Percentiles rank a stretch among this genome's conserved stretches.
Evolutionary conservation across 2,329 filamentous ascomycete species (phyloP).

Genomic region (Ophiostoma sp.): DNA sequence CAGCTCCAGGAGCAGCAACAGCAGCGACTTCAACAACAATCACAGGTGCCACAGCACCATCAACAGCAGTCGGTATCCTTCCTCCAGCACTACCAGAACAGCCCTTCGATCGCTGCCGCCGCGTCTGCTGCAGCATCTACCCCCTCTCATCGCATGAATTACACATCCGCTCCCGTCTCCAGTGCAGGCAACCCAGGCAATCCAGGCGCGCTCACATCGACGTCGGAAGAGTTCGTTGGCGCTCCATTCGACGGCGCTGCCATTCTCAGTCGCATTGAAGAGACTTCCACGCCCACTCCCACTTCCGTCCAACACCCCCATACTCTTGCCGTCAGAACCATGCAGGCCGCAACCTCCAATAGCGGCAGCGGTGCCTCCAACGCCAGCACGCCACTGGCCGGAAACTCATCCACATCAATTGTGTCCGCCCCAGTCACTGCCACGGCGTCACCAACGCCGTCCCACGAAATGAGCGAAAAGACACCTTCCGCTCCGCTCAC

Average conservation of each 20-base stretch:
- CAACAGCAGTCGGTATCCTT: conserved; percentile 24
- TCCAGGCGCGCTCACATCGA: conserved; percentile 40
- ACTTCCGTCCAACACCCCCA: conserved; percentile 18
- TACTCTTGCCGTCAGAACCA: conserved; percentile 23
- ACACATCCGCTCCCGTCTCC: conserved; percentile 30
- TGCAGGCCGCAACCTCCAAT: conserved; percentile 21
- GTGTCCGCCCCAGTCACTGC: conserved; percentile 23
- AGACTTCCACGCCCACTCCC: conserved; percentile 39
- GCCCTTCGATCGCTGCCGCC: conserved; percentile 21
- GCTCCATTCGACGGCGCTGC: conserved; percentile 60
- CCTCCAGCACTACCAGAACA: conserved; percentile 15
- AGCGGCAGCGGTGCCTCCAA: conserved; percentile 39
- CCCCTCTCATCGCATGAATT: conserved; percentile 23
- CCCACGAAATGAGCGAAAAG: conserved; percentile 43
- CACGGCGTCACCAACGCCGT: conserved; percentile 24
- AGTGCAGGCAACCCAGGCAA: background rate
- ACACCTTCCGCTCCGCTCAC: conserved; percentile 34
- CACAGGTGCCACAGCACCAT: conserved; percentile 15
- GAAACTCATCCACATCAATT: conserved; percentile 17
- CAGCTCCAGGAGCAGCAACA: conserved; percentile 16
- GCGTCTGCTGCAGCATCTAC: conserved; percentile 21
- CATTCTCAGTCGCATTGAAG: conserved; percentile 57
- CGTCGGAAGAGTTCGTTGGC: conserved; percentile 57
- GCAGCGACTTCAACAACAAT: conserved; percentile 18
- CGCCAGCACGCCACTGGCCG: conserved; percentile 40